Percentiles rank a stretch among this genome's conserved stretches.
Conservation (phyloP, 257 asterid genomes). For the Nicotiana otophora region DNA sequence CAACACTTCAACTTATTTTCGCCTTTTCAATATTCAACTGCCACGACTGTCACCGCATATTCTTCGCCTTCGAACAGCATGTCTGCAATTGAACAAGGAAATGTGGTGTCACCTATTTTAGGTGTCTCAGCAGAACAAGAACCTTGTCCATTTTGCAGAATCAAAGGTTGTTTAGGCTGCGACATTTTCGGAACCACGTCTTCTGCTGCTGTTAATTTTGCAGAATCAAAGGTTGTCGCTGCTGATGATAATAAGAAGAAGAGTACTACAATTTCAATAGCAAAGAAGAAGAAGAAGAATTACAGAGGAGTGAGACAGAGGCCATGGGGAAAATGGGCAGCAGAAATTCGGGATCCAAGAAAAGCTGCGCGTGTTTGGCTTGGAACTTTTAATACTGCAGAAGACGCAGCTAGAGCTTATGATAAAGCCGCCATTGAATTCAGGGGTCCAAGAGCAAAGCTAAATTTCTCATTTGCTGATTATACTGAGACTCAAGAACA, state of each 20-base stretch:
- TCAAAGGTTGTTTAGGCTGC: constrained; percentile 69
- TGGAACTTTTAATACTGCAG: constrained; percentile 78
- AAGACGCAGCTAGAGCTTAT: constrained; percentile 82
- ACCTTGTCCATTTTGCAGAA: constrained; percentile 52
- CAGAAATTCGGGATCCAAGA: constrained; percentile 78
- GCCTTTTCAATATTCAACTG: not conserved
- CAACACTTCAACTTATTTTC: constrained; percentile 7
- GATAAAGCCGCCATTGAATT: constrained; percentile 80
- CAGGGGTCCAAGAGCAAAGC: constrained; percentile 85
- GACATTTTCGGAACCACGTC: constrained; percentile 33
- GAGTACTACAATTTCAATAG: not conserved
- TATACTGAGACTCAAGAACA: constrained; percentile 28
- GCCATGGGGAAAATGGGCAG: constrained; percentile 99
- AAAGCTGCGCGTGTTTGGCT: constrained; percentile 91
- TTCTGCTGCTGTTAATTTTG: not conserved
- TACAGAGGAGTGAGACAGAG: constrained; percentile 88
- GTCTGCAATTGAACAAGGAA: constrained; percentile 1
- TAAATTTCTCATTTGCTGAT: constrained; percentile 69
- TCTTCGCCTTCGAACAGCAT: not conserved
- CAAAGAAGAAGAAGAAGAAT: constrained; percentile 53
- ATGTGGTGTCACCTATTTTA: not conserved
- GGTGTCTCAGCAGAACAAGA: constrained; percentile 34
- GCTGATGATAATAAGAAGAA: constrained; percentile 18
- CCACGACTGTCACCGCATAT: not conserved
- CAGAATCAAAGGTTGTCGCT: not conserved